phyloP scores from a whole-genome alignment of 352 stramenopile species.

The Globisporangium viniferum region DNA sequence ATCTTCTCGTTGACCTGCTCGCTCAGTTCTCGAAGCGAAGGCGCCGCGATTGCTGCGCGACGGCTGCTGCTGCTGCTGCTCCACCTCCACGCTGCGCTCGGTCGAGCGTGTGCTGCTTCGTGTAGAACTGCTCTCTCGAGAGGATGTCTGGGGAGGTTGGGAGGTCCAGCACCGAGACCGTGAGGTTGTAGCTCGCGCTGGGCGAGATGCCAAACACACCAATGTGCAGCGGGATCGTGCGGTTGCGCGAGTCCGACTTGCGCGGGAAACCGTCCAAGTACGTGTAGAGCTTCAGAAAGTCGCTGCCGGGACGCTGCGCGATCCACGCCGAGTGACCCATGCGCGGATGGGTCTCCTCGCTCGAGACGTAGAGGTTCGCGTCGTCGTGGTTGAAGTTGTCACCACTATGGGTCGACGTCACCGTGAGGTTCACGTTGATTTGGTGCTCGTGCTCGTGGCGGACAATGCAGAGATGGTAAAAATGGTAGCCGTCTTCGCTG shows the following conservation, averaged over 20 bases:
- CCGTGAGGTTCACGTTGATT: slow-evolving; percentile 61
- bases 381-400: slow-evolving; percentile 25
- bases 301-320: slow-evolving; percentile 48
- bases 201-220: slow-evolving; percentile 49
- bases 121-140: slow-evolving; percentile 55
- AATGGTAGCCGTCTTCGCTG: slow-evolving; percentile 46
- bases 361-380: slow-evolving; percentile 71
- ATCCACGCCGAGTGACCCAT: slow-evolving; percentile 72
- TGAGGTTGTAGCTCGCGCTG: slow-evolving; percentile 40
- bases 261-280: slow-evolving; percentile 79
- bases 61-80: neutral
- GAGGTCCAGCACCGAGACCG: slow-evolving; percentile 60
- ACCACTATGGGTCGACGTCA: slow-evolving; percentile 2
- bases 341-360: slow-evolving; percentile 58
- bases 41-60: slow-evolving; percentile 1
- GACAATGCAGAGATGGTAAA: slow-evolving; percentile 72
- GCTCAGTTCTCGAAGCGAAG: neutral
- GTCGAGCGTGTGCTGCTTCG: slow-evolving; percentile 31
- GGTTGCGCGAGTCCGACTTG: slow-evolving; percentile 35
- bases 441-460: slow-evolving; percentile 78
- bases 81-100: slow-evolving; percentile 3
- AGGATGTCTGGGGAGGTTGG: slow-evolving; percentile 46
- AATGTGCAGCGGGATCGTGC: slow-evolving; percentile 69
- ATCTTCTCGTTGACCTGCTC: neutral
- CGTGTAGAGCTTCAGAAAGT: slow-evolving; percentile 64